Percentiles rank a stretch among this genome's conserved stretches.
phyloP scores from a whole-genome alignment of 1,139 yeast genomes.

The Suhomyces choctaworum region DNA sequence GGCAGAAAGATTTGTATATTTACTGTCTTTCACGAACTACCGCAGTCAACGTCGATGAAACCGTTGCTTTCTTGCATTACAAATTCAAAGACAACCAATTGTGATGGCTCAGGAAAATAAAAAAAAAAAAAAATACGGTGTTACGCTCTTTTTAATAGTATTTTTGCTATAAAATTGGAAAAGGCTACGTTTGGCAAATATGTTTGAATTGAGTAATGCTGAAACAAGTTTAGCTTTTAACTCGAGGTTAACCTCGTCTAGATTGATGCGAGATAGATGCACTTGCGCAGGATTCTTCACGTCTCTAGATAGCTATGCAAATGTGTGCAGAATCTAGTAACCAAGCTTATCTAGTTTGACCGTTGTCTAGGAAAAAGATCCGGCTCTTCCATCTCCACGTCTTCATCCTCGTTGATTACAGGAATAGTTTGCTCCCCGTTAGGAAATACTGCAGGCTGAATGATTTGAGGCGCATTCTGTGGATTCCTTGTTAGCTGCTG shows the following conservation, averaged over 20 bases:
- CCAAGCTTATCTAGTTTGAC: neutral
- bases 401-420: slow-evolving; percentile 34
- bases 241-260: too few relatives aligned
- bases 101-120: too few relatives aligned
- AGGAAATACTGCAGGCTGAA: slow-evolving; percentile 46
- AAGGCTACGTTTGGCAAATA: too few relatives aligned
- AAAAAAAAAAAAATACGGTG: too few relatives aligned
- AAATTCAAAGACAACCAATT: too few relatives aligned
- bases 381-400: slow-evolving; percentile 38
- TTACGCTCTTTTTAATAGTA: too few relatives aligned
- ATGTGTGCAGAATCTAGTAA: too few relatives aligned
- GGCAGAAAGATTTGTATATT: slow-evolving; percentile 17
- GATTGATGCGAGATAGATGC: too few relatives aligned
- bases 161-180: too few relatives aligned
- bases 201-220: too few relatives aligned
- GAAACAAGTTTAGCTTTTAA: neutral
- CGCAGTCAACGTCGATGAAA: slow-evolving; percentile 18
- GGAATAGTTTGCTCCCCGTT: slow-evolving; percentile 30
- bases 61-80: slow-evolving; percentile 25
- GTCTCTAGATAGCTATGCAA: too few relatives aligned
- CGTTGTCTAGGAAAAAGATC: slow-evolving; percentile 24
- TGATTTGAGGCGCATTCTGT: slow-evolving; percentile 44
- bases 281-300: too few relatives aligned
- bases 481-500: slow-evolving; percentile 14
- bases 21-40: slow-evolving; percentile 21